Evolutionary conservation across 805 yeast species (phyloP), one percentile per base, ranked within the genome.

Genomic region (Wickerhamomyces kurtzmanii): DNA sequence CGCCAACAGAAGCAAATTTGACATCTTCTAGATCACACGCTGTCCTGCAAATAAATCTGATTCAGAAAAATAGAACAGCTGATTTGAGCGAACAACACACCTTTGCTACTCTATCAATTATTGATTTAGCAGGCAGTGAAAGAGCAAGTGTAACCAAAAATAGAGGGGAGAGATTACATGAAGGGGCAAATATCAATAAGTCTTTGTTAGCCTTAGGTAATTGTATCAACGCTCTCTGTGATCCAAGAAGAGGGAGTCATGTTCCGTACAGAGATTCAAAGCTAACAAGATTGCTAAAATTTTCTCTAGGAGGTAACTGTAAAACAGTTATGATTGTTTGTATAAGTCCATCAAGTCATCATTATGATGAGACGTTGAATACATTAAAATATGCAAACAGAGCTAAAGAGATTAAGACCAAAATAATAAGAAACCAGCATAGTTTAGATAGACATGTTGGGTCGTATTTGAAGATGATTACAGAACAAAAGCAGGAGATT

Each of bases 251-350:
- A 42, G 56, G 71, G 33, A 62, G 68, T 37, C 96, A 86, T 55
- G 71, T 89, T 8, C 97, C 97, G 0, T 89, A 83, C 51, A 58
- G 97, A 41, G 94, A 89, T 49, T 84, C 94, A 6, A 87, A 87
- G 44, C 61, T 89, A 30, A 89, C 97, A 0, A 58, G 97, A 38
- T 59, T 89, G 27, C 64, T 89, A 31, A 85, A 87, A 48, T 85
- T 83, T 47, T 86, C 96, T 0, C 58, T 89, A 10, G 96, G 96
- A 4, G 96, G 96, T 0, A 84, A 85, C 47, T 89, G 97, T 54
- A 80, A 82, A 48, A 89, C 97, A 0, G 87, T 85, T 5, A 89
- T 89, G 97, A 83, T 89, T 39, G 96, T 86, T 2, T 89, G 97
- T 53, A 70, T 89, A 4, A 78, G 93, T 4, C 96, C 96, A 0